These are phyloP conservation scores for Lophium mytilinum DNA, from an alignment of 495 filamentous ascomycete species.

Conservation along the genomic window DNA sequence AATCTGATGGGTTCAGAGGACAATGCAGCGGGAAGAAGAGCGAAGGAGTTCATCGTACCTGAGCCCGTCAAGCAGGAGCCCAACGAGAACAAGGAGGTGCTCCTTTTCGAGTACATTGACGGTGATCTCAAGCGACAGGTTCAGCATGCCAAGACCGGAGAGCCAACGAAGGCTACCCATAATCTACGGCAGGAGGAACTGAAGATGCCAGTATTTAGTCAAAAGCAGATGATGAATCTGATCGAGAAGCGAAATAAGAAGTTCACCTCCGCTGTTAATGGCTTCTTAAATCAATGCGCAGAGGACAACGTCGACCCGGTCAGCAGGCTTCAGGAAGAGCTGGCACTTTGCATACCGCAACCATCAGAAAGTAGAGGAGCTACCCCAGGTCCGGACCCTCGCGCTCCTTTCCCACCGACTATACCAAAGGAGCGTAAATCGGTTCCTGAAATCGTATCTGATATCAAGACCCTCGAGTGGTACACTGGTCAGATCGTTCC, in stretches of 20 bases:
- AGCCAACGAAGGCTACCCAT: constrained; percentile 54
- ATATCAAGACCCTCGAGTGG: constrained; percentile 75
- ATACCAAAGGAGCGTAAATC: constrained; percentile 79
- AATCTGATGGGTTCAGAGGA: constrained; percentile 62
- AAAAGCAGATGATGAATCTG: constrained; percentile 80
- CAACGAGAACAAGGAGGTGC: constrained; percentile 49
- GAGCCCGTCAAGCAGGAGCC: constrained; percentile 31
- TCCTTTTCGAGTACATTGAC: constrained; percentile 89
- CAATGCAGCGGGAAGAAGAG: constrained; percentile 24
- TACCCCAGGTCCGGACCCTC: constrained; percentile 39
- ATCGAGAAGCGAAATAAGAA: constrained; percentile 90
- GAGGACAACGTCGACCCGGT: constrained; percentile 60
- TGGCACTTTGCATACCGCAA: constrained; percentile 42
- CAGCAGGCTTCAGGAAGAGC: constrained; percentile 45
- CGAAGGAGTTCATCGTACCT: constrained; percentile 16
- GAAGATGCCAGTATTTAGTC: constrained; percentile 89
- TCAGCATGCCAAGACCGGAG: constrained; percentile 58
- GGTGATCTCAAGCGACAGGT: constrained; percentile 82
- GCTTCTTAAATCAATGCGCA: constrained; percentile 66
- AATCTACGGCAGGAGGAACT: constrained; percentile 67
- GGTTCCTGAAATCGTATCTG: constrained; percentile 75
- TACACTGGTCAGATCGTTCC: constrained; percentile 91
- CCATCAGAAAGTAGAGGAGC: constrained; percentile 42
- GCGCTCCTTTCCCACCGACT: constrained; percentile 44
- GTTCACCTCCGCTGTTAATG: constrained; percentile 69